A percentile compares a stretch with the other conserved stretches of the same genome.
Evolutionary conservation across 2,329 filamentous ascomycete species (phyloP).

Genomic region (Cercospora janseana): DNA sequence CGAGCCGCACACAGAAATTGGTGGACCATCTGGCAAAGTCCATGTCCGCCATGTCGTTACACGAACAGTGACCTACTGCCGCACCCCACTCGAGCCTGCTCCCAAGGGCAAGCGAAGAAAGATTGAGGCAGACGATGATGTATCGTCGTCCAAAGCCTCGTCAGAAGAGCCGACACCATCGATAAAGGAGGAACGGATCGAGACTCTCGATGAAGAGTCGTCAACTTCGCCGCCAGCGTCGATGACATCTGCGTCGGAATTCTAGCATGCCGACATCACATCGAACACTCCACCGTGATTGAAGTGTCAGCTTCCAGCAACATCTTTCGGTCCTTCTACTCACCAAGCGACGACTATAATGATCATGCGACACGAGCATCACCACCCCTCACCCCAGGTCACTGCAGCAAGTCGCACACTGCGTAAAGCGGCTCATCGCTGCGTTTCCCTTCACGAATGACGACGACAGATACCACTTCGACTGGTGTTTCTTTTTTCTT

Average conservation of each 20-base stretch:
- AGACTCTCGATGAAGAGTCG: slow-evolving; percentile 20
- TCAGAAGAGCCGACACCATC: slow-evolving; percentile 19
- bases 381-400: neutral
- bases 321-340: neutral
- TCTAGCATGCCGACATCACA: slow-evolving; percentile 9
- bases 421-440: no score
- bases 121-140: slow-evolving; percentile 45
- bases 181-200: slow-evolving; percentile 29
- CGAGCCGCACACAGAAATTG: slow-evolving; percentile 52
- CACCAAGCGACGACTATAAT: slow-evolving; percentile 10
- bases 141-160: slow-evolving; percentile 20
- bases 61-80: slow-evolving; percentile 87
- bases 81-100: slow-evolving; percentile 71
- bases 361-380: neutral
- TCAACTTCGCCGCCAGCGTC: slow-evolving; percentile 13
- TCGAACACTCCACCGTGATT: no score
- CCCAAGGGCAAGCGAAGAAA: slow-evolving; percentile 92
- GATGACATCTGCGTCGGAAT: neutral
- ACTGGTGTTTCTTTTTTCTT: slow-evolving; percentile 1
- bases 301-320: neutral
- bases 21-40: slow-evolving; percentile 47
- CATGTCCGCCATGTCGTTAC: slow-evolving; percentile 87
- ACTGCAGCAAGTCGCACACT: neutral
- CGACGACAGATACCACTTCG: slow-evolving; percentile 15
- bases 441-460: slow-evolving; percentile 25